Base-by-base conservation (phyloP, 139 green algal genomes). In the Closterium sp. region DNA sequence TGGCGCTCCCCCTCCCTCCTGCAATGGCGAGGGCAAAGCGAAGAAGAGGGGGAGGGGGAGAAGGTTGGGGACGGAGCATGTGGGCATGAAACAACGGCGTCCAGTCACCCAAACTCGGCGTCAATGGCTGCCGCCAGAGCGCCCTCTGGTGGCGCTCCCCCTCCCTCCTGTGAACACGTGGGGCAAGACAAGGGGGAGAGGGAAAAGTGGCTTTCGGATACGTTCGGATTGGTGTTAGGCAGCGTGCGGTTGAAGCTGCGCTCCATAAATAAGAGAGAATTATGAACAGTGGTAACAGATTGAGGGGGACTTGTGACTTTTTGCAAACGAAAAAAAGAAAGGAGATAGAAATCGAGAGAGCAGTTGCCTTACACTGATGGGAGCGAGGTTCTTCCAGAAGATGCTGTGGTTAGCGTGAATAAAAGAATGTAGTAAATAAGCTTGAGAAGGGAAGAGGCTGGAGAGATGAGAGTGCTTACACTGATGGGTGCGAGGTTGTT, bases 361-460 rank as follows among this genome's bases (percentile, higher is more conserved):
- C 38, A 45, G 38, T 11, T 11, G 28, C 70, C 88, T n/a, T 88
- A 97, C 97, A 94, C 98, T 98, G 38, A 94, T 91, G 17, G 98
- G 96, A 19, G 89, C 93, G 10, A 99, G 95, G 94, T 98, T 99
- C 73, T 97, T 96, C 98, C 98, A 99, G 96, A 99, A 99, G 92
- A 99, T 98, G 70, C 95, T 96, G 94, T 99, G 98, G 95, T 99
- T 99, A 62, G 99, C 91, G 95, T 99, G 98, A n/a, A n/a, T n/a
- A n/a, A n/a, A n/a, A n/a, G n/a, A n/a, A n/a, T n/a, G n/a, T n/a
- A n/a, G n/a, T n/a, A n/a, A n/a, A n/a, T n/a, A n/a, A n/a, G n/a
- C n/a, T n/a, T n/a, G n/a, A n/a, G n/a, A n/a, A n/a, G n/a, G n/a
- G n/a, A n/a, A n/a, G n/a, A n/a, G n/a, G n/a, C n/a, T n/a, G n/a